Percentiles rank a stretch among this genome's conserved stretches.
Conservation (phyloP, 306 rosid genomes). For the Rosa rugosa region DNA sequence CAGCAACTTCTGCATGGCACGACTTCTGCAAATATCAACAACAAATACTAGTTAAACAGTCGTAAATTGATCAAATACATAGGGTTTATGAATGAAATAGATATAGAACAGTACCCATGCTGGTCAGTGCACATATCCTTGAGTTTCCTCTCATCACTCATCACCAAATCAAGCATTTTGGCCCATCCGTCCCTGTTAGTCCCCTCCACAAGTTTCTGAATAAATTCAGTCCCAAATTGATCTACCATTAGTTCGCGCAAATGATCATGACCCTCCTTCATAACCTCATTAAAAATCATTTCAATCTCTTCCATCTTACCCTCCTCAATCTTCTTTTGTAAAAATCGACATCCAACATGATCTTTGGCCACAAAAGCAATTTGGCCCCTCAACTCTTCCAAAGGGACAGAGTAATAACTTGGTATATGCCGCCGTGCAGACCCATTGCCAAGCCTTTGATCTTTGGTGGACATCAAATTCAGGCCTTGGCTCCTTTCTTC, state of each 20-base stretch:
- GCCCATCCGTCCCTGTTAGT: background rate
- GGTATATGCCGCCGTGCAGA: background rate
- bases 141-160: background rate
- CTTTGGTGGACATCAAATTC: background rate
- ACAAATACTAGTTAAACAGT: background rate
- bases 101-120: conserved; percentile 22
- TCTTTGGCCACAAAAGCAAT: conserved; percentile 22
- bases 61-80: background rate
- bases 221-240: conserved; percentile 4
- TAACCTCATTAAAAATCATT: conserved; percentile 1
- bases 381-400: conserved; percentile 11
- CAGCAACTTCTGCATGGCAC: conserved; percentile 35
- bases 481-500: background rate
- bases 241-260: conserved; percentile 25
- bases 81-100: background rate
- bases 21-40: conserved; percentile 23
- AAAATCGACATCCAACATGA: background rate
- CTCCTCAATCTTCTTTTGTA: conserved; percentile 4
- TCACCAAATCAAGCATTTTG: background rate
- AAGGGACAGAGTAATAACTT: background rate
- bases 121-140: conserved; percentile 25
- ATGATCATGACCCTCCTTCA: conserved; percentile 1
- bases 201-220: conserved; percentile 28
- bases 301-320: background rate
- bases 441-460: background rate